Conservation (phyloP, 75 land plant species). For the Ceratopteris richardii region DNA sequence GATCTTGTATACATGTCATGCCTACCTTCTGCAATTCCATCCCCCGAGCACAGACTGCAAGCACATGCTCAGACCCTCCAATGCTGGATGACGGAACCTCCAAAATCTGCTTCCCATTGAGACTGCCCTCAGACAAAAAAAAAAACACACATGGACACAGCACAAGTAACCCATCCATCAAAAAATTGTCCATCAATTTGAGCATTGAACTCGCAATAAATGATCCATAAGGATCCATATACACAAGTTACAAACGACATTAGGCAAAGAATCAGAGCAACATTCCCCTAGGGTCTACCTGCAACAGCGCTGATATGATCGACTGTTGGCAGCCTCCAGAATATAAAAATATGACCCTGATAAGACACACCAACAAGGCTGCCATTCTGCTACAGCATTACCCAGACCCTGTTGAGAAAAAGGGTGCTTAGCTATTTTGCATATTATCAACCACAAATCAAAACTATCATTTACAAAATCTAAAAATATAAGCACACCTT, state of each 20-base stretch:
- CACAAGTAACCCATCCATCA: background rate
- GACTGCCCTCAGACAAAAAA: conserved; percentile 23
- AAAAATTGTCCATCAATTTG: too few relatives aligned
- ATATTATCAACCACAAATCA: background rate
- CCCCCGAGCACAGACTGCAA: conserved; percentile 73
- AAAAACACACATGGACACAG: conserved; percentile 4
- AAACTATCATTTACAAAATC: too few relatives aligned
- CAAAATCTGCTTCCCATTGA: conserved; percentile 68
- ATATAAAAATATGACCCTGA: conserved; percentile 80
- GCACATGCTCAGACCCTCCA: conserved; percentile 61
- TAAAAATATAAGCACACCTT: conserved; percentile 34
- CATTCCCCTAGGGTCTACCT: conserved; percentile 30
- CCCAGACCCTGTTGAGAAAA: conserved; percentile 64
- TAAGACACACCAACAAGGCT: conserved; percentile 70
- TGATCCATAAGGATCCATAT: too few relatives aligned
- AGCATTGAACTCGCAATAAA: too few relatives aligned
- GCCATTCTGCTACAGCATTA: conserved; percentile 81
- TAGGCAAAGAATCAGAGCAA: conserved; percentile 2
- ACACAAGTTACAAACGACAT: too few relatives aligned
- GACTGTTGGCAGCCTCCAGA: conserved; percentile 65
- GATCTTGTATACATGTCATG: background rate
- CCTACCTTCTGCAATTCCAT: conserved; percentile 70
- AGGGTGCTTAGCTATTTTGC: background rate
- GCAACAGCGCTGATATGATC: conserved; percentile 63
- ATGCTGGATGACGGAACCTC: conserved; percentile 66